Conservation (phyloP, 768 basidiomycete species). For the Tulasnella calospora region DNA sequence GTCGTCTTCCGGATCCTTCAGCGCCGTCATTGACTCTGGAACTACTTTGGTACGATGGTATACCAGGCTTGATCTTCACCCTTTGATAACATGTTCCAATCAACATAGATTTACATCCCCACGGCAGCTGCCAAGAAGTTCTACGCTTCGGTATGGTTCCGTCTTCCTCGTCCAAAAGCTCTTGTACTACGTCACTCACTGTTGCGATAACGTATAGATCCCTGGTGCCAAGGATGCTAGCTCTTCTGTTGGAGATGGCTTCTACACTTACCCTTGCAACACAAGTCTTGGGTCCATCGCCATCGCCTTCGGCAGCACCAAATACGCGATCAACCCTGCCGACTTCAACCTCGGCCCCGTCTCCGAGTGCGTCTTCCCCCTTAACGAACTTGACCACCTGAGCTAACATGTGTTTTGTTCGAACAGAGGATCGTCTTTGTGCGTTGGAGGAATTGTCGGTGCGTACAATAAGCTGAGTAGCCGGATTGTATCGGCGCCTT, state of each 20-base stretch:
- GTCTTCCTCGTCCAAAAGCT: background rate
- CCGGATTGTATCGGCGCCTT: too few species aligned
- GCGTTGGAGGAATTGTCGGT: conserved; percentile 26
- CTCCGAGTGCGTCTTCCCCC: background rate
- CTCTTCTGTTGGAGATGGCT: conserved; percentile 22
- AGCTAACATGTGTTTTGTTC: background rate
- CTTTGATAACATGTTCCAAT: background rate
- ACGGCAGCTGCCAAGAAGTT: background rate
- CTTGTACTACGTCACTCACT: background rate
- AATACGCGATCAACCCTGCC: conserved; percentile 32
- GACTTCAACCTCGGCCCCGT: conserved; percentile 35
- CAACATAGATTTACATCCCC: conserved; percentile 8
- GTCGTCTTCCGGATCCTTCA: background rate
- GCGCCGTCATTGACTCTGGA: conserved; percentile 38
- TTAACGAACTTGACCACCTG: background rate
- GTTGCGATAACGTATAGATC: conserved; percentile 24
- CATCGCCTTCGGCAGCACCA: conserved; percentile 25
- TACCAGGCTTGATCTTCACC: conserved; percentile 2
- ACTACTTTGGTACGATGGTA: conserved; percentile 32
- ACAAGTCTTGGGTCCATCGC: background rate
- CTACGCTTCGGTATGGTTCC: background rate
- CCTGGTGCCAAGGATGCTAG: conserved; percentile 31
- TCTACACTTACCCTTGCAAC: conserved; percentile 29
- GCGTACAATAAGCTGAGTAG: background rate
- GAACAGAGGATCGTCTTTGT: conserved; percentile 16